Evolutionary conservation across 2,329 filamentous ascomycete genomes (phyloP), one percentile per base, ranked within the genome.

Genomic region (Alternaria burnsii): DNA sequence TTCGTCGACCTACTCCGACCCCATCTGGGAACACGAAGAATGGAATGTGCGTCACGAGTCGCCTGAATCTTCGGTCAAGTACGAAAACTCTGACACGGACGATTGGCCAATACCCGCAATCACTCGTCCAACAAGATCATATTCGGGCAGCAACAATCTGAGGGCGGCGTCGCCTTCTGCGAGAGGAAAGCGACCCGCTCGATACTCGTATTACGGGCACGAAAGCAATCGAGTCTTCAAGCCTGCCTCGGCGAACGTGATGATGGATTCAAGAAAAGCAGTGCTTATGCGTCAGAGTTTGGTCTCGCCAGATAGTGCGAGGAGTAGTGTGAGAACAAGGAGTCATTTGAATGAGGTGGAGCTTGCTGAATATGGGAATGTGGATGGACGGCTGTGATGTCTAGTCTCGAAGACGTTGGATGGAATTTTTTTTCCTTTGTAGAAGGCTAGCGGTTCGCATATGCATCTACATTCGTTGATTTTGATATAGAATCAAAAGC

Each of bases 331-430:
- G 9, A 63, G 73, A 34, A 52, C 69, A 22, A 67, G 63, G 50
- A 76, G 72, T 52, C 67, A 73, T 65, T 54, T 76, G 43, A 68
- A 73, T 58, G 71, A 74, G 56, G 59, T 76, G 54, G 65, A 72
- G 56, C 22, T 70, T 59, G 70, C 67, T 4, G 71, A 75, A 52
- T 74, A 76, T 60, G 70, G 62, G 5, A 65, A 66, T 62, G 61
- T 71, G 9, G 70, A 71, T 68, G 66, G 42, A 7, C 20, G 50
- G 4, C 12, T 58, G 2, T 58, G 32, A 58, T 14, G 12, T 3
- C 9, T 14, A 16, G 14, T 20, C 10, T 2, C 7, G 9, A 38
- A 11, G 18, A 42, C 3, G 14, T 32, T 11, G 3, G 18, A 18
- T 16, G 40, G n/a, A n/a, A 8, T 12, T 12, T 42, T 42, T 42